These are phyloP conservation scores for Dendrobium huoshanense DNA, from an alignment of 106 monocot species.

Conservation along the genomic window DNA sequence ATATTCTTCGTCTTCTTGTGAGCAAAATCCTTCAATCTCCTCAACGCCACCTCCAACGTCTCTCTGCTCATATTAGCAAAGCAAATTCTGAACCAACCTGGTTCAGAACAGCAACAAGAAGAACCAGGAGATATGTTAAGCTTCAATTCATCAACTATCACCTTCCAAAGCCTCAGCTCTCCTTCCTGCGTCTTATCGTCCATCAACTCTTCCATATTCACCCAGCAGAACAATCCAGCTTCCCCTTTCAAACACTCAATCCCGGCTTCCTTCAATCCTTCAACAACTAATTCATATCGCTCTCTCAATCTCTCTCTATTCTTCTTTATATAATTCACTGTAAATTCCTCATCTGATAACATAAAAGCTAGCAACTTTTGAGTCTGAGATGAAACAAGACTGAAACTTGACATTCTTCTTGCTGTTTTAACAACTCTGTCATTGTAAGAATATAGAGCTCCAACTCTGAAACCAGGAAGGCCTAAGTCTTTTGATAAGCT, in stretches of 20 bases:
- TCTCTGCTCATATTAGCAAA: constrained; percentile 76
- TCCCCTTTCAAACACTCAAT: constrained; percentile 61
- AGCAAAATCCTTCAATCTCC: constrained; percentile 41
- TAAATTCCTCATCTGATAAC: constrained; percentile 54
- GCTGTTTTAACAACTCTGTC: constrained; percentile 58
- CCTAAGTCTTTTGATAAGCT: constrained; percentile 81
- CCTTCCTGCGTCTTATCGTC: constrained; percentile 40
- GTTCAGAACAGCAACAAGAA: constrained; percentile 68
- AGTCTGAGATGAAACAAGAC: constrained; percentile 64
- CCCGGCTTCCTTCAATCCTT: constrained; percentile 43
- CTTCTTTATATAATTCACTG: constrained; percentile 38
- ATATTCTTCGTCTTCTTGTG: constrained; percentile 12
- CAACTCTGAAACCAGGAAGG: constrained; percentile 70
- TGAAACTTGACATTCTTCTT: constrained; percentile 85
- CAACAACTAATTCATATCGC: constrained; percentile 31
- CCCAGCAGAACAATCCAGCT: constrained; percentile 80
- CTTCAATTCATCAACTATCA: constrained; percentile 44
- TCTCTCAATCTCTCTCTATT: constrained; percentile 54
- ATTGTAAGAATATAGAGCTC: constrained; percentile 70
- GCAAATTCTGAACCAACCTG: constrained; percentile 85
- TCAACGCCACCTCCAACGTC: constrained; percentile 49
- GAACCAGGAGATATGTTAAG: constrained; percentile 71
- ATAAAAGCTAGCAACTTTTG: constrained; percentile 53
- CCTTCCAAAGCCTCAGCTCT: constrained; percentile 52
- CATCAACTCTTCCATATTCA: constrained; percentile 46